Base-by-base conservation (phyloP, 805 yeast species). In the Zygoascus bituminiphila region DNA sequence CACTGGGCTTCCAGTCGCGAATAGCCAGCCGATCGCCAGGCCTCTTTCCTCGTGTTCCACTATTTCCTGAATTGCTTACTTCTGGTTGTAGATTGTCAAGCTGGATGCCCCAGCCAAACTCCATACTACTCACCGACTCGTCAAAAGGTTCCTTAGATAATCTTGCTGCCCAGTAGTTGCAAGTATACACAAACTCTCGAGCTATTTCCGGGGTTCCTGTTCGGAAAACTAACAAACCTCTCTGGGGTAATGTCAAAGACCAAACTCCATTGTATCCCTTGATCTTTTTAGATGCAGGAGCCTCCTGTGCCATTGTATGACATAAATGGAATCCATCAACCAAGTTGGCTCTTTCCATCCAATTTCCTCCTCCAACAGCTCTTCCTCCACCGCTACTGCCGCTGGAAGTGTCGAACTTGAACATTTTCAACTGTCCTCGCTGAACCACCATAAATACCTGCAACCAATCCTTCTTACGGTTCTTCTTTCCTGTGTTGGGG, bases 91-190 rank as follows among this genome's bases (percentile, higher is more conserved):
- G 15, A 23, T 19, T 5, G 3, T 51, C 50, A 20, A 44, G 39
- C 6, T 48, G 19, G 4, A 43, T 53, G 39, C 59, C 64, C 95
- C 95, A 88, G 2, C 96, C 96, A 61, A 79, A 88, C 61, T 88
- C 94, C 50, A 81, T 76, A 47, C 71, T 75, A 5, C 91, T 81
- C 1, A 88, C 79, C 26, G 85, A 72, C 53, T 83, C 79, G 48
- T 79, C 82, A 26, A 70, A 73, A 2, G 95, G 95, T 19, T 86
- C 81, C 14, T 88, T 82, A 5, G 95, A 82, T 33, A 84, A 75
- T 54, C 93, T 76, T 1, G 91, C 85, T 2, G 94, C 86, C 96
- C 96, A 88, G 62, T 85, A 88, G 63, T 88, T 88, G 65, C 93
- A 81, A 4, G 91, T 79, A 55, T 82, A 77, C 15, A 84, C 78